phyloP scores from a whole-genome alignment of 2,329 filamentous ascomycete genomes.

The Phymatotrichopsis omnivora region DNA sequence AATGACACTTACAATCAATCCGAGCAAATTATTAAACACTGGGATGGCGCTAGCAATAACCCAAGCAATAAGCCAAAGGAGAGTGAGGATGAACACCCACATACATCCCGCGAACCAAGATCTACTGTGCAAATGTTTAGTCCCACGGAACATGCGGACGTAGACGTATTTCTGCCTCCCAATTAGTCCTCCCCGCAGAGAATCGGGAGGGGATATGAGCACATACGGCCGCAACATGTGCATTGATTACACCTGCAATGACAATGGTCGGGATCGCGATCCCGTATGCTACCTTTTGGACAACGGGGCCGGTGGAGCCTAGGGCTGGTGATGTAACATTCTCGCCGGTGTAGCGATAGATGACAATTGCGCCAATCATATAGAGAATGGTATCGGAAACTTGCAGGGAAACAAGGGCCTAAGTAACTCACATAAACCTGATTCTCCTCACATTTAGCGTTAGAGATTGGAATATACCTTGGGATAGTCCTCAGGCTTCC shows the following conservation, averaged over 20 bases:
- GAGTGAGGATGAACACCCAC: slow-evolving; percentile 50
- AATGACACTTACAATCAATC: slow-evolving; percentile 43
- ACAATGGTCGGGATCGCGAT: slow-evolving; percentile 61
- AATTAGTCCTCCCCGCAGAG: neutral
- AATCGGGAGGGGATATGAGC: neutral
- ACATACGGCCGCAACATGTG: slow-evolving; percentile 44
- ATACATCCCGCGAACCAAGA: slow-evolving; percentile 43
- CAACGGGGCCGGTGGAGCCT: slow-evolving; percentile 46
- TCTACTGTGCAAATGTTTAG: slow-evolving; percentile 44
- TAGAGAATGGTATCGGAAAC: slow-evolving; percentile 52
- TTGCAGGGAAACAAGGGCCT: slow-evolving; percentile 53
- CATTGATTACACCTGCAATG: slow-evolving; percentile 61
- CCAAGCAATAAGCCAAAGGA: slow-evolving; percentile 52
- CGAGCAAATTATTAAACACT: slow-evolving; percentile 57
- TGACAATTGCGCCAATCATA: slow-evolving; percentile 53
- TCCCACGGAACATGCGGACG: slow-evolving; percentile 51
- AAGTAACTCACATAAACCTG: slow-evolving; percentile 11
- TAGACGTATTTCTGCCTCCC: slow-evolving; percentile 50
- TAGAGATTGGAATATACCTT: slow-evolving; percentile 35
- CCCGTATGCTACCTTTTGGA: slow-evolving; percentile 57
- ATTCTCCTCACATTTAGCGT: neutral
- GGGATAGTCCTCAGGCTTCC: slow-evolving; percentile 49
- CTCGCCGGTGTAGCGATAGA: slow-evolving; percentile 56
- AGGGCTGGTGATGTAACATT: slow-evolving; percentile 56
- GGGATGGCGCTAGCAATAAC: slow-evolving; percentile 61